Percentiles rank a stretch among this genome's conserved stretches.
phyloP scores from a whole-genome alignment of 306 rosid species.

The Lathyrus tuberosus region DNA sequence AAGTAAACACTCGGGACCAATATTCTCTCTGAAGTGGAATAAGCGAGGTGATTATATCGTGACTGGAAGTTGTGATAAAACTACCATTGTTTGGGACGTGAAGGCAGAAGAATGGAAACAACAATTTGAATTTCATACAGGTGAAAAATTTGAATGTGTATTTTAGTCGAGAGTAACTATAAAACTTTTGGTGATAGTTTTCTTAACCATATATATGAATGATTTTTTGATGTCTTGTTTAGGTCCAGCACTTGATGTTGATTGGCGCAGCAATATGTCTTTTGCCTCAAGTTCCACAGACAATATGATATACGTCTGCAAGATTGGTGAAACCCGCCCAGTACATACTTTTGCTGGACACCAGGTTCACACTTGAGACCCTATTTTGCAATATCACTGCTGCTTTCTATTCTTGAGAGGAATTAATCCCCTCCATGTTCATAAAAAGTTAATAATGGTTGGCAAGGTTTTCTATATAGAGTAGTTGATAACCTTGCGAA shows the following conservation, averaged over 20 bases:
- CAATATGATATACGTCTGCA: conserved; percentile 85
- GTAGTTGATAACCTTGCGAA: conserved; percentile 7
- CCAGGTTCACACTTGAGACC: conserved; percentile 58
- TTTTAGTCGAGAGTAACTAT: conserved; percentile 17
- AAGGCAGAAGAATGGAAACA: conserved; percentile 88
- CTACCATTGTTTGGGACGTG: conserved; percentile 97
- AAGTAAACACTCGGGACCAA: conserved; percentile 87
- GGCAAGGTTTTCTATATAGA: conserved; percentile 23
- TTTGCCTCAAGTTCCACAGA: conserved; percentile 94
- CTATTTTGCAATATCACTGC: conserved; percentile 1
- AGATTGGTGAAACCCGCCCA: conserved; percentile 82
- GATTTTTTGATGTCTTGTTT: conserved; percentile 37
- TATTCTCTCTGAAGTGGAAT: conserved; percentile 94
- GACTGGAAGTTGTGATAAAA: conserved; percentile 93
- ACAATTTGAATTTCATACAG: conserved; percentile 91
- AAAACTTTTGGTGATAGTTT: conserved; percentile 15
- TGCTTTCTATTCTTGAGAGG: neutral
- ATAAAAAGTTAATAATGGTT: conserved; percentile 17
- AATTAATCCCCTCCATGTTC: neutral
- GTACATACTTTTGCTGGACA: conserved; percentile 84
- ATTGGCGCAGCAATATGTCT: conserved; percentile 91
- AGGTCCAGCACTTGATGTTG: conserved; percentile 98
- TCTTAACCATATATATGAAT: conserved; percentile 24
- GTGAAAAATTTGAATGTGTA: conserved; percentile 43
- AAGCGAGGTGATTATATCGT: conserved; percentile 94